phyloP scores from a whole-genome alignment of 306 rosid genomes.

The Malus asiatica region DNA sequence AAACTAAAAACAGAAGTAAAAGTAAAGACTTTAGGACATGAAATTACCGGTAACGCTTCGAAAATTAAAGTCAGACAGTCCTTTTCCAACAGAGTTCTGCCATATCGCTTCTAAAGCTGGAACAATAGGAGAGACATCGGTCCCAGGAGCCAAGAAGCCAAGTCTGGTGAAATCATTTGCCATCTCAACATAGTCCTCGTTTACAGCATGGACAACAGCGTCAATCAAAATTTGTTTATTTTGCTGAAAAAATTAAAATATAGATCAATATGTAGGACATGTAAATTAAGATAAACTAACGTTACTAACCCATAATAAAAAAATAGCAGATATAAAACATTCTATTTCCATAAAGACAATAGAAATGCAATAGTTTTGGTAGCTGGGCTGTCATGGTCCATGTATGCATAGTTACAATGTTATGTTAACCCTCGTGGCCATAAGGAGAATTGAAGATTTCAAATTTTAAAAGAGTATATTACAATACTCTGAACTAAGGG shows the following conservation, averaged over 20 bases:
- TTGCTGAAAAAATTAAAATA: slow-evolving; percentile 53
- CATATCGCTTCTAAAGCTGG: slow-evolving; percentile 98
- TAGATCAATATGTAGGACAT: slow-evolving; percentile 16
- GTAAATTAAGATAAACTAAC: not conserved
- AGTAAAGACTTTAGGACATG: not conserved
- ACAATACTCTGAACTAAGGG: not conserved
- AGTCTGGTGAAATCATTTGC: slow-evolving; percentile 97
- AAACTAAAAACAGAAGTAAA: not conserved
- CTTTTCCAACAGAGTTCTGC: slow-evolving; percentile 98
- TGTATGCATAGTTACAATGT: not conserved
- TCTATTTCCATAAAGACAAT: not conserved
- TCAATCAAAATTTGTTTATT: slow-evolving; percentile 90
- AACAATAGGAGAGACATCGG: slow-evolving; percentile 89
- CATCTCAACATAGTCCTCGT: slow-evolving; percentile 97
- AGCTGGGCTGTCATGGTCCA: not conserved
- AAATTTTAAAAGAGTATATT: not conserved
- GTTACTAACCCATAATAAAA: not conserved
- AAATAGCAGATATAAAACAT: not conserved
- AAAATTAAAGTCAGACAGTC: slow-evolving; percentile 89
- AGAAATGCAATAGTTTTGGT: not conserved
- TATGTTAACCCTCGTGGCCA: not conserved
- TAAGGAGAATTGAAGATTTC: not conserved
- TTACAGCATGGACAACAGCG: slow-evolving; percentile 98
- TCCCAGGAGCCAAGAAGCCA: slow-evolving; percentile 93
- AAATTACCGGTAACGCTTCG: slow-evolving; percentile 83